Evolutionary conservation across 371 early-diverging fungal species (phyloP).

Genomic region (Parasitella parasitica): DNA sequence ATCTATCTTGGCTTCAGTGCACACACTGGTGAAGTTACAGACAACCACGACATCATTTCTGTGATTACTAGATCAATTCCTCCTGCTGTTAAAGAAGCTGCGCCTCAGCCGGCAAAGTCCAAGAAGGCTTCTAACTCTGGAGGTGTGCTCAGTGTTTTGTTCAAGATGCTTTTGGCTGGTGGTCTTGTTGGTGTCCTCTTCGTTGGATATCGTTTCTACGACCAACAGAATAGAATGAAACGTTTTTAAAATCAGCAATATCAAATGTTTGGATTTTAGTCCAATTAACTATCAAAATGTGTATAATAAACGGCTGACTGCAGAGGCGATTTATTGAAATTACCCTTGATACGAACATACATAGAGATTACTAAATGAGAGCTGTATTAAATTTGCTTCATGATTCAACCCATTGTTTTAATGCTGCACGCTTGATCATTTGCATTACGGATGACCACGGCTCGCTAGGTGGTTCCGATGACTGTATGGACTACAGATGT

Average conservation of each 20-base stretch:
- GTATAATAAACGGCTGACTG: conserved; percentile 1
- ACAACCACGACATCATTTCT: conserved; percentile 80
- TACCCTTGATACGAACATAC: too few relatives aligned
- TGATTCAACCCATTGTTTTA: too few relatives aligned
- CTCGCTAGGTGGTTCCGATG: too few relatives aligned
- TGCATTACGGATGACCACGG: too few relatives aligned
- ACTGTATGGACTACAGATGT: too few relatives aligned
- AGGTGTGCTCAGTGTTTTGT: conserved; percentile 48
- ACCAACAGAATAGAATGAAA: conserved; percentile 64
- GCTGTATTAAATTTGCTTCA: too few relatives aligned
- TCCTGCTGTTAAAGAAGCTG: conserved; percentile 35
- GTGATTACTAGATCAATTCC: conserved; percentile 54
- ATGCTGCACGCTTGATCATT: too few relatives aligned
- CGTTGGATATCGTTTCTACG: conserved; percentile 60
- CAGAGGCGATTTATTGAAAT: too few relatives aligned
- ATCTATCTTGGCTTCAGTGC: conserved; percentile 90
- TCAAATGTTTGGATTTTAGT: conserved; percentile 1
- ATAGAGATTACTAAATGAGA: too few relatives aligned
- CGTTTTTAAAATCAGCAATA: conserved; percentile 44
- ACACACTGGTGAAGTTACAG: conserved; percentile 87
- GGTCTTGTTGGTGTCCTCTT: conserved; percentile 57
- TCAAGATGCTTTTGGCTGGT: conserved; percentile 58
- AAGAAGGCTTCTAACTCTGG: conserved; percentile 21
- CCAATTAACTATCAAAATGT: conserved; percentile 16
- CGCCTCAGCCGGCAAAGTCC: conserved; percentile 21